phyloP scores from a whole-genome alignment of 2,329 filamentous ascomycete species.

The Penicillium sp. region DNA sequence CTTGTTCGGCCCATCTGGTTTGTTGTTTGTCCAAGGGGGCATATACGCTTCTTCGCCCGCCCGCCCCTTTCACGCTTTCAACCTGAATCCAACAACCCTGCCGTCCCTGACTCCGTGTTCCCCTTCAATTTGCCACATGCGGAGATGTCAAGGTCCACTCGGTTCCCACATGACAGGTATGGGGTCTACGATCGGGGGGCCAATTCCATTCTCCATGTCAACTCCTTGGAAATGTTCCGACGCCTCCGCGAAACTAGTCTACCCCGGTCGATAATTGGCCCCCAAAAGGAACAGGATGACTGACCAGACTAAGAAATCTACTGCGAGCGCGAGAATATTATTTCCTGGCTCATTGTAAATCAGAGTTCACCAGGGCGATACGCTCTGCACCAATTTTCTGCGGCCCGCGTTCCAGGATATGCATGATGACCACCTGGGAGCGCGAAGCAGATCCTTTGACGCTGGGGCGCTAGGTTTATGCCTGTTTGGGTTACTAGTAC shows the following conservation, averaged over 20 bases:
- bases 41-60: background rate
- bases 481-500: constrained; percentile 6
- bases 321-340: background rate
- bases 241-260: background rate
- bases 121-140: constrained; percentile 18
- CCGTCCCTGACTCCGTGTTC: background rate
- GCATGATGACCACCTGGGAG: constrained; percentile 8
- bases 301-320: background rate
- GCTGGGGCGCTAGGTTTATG: constrained; percentile 11
- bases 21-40: background rate
- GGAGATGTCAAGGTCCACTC: constrained; percentile 15
- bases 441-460: constrained; percentile 14
- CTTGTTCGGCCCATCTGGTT: background rate
- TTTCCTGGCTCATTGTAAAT: background rate
- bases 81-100: constrained; percentile 4
- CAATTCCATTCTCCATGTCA: background rate
- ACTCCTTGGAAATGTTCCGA: background rate
- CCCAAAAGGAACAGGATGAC: too few relatives aligned
- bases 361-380: constrained; percentile 10
- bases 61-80: too few relatives aligned
- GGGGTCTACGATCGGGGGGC: constrained; percentile 1
- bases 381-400: constrained; percentile 17
- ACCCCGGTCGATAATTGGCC: background rate
- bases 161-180: constrained; percentile 2
- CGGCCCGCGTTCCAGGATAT: constrained; percentile 23